Base-by-base conservation (phyloP, 108 stramenopile species). In the Nitzschia sp. region DNA sequence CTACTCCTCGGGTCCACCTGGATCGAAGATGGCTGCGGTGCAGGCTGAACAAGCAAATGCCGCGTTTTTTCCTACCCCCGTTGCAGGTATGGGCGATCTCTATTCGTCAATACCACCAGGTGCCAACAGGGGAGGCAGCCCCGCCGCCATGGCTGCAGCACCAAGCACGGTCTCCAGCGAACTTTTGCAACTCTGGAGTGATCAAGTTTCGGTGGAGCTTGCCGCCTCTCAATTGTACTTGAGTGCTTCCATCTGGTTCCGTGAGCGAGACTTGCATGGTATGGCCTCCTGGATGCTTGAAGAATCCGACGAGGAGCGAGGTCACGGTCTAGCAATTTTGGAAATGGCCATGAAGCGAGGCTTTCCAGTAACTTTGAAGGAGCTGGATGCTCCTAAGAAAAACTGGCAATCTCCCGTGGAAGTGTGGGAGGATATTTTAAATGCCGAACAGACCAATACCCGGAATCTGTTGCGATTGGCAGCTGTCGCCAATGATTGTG, bases 221-320 rank as follows among this genome's bases (percentile, higher is more conserved):
- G 19, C 28, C 17, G 76, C 76, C 6, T 69, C 68, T 13, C 76
- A 77, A 29, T 23, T 63, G 27, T 77, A 77, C 57, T 34, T 77
- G 55, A 32, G 52, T 29, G 76, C 76, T 13, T 67, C 63, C 33
- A 71, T 77, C 52, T 77, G 76, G 76, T 77, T 57, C 46, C 45
- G 48, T 13, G 22, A 16, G 19, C 63, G 45, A 33, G 38, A 67
- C 17, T 34, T 66, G 26, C 54, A 22, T 16, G 76, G 76, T 28
- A 77, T 77, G 76, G 76, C 76, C 4, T 54, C 76, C 3, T 77
- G 47, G 52, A 71, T 71, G 70, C 41, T 65, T 22, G 71, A 68
- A 33, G 76, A 77, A 35, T 69, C 68, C 21, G 71, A 46, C 27
- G 76, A 77, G 41, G 76, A 77, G 29, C 70, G 76, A 4, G 59